Base-by-base conservation (phyloP, 192 early-diverging fungal species). In the Coemansia erecta region DNA sequence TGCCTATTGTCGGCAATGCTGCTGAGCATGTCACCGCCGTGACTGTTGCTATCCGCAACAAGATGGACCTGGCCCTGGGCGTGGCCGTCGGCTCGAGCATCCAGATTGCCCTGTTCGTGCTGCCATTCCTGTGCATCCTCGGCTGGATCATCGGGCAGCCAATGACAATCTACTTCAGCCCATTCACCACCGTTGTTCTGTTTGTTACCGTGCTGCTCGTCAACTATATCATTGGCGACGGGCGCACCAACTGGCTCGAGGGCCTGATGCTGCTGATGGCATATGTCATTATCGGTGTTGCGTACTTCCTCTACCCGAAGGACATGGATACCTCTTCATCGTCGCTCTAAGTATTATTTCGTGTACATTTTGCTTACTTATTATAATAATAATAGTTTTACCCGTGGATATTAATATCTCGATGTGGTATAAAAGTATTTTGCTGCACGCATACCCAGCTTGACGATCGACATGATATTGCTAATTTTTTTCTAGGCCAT, bases 1-100 rank as follows among this genome's bases (percentile, higher is more conserved):
- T 98, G 35, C 93, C 94, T 3, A 90, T 96, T 39, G 93, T 96
- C 19, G 94, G 93, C 33, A 94, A 94, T 58, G 92, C 90, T 4
- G 90, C 92, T 15, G 88, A 91, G 78, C 92, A 96, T 66, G 84
- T 92, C 24, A 93, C 90, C 0, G 92, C 92, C 19, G 81, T 93
- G 19, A 85, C 84, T 1, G 86, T 85, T 12, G 89, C 93, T 2
- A 84, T 90, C 51, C 86, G 88, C 64, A 86, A 94, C 82, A 94
- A 94, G 77, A 94, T 93, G 93, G 91, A 97, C 63, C 66, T 98
- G 41, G 88, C 91, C 0, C 83, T 98, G 54, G 85, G 90, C 49
- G 89, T 96, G 18, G 93, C 94, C 21, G 79, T 95, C 7, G 95
- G 94, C 15, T 90, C 88, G 6, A 89, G 87, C 40, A 86, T 94